Percentiles rank a stretch among this genome's conserved stretches.
Conservation (phyloP, 805 yeast species). For the Maudiozyma serrabonitensis region DNA sequence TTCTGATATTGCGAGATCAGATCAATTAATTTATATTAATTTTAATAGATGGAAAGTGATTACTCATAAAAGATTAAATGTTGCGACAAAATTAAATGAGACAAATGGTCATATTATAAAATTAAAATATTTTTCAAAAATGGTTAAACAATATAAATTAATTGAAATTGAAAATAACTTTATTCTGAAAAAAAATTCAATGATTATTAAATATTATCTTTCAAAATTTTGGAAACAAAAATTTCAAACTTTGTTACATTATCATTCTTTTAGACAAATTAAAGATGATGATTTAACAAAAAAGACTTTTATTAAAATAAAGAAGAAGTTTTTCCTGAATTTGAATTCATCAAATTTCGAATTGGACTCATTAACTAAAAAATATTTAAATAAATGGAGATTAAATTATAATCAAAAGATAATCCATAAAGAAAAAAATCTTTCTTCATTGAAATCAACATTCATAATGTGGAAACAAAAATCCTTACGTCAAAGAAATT, state of each 20-base stretch:
- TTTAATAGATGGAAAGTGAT: background rate
- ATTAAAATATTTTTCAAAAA: conserved; percentile 4
- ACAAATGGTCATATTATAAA: conserved; percentile 8
- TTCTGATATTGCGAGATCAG: conserved; percentile 6
- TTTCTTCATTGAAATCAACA: background rate
- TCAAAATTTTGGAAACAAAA: conserved; percentile 16
- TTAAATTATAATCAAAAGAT: background rate
- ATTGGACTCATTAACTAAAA: background rate
- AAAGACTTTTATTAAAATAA: conserved; percentile 6
- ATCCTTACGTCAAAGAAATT: background rate
- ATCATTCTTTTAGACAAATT: conserved; percentile 7
- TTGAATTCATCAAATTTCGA: conserved; percentile 3
- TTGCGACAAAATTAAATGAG: background rate
- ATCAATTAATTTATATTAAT: conserved; percentile 4
- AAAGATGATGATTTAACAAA: conserved; percentile 3
- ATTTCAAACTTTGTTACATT: conserved; percentile 9
- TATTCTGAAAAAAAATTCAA: conserved; percentile 1
- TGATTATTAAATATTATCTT: conserved; percentile 8
- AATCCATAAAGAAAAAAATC: background rate
- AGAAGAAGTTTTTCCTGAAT: conserved; percentile 3
- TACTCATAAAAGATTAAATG: background rate
- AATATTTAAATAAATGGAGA: conserved; percentile 7
- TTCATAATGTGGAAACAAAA: background rate
- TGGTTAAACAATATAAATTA: conserved; percentile 4
- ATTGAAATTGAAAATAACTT: conserved; percentile 9